A percentile compares a stretch with the other conserved stretches of the same genome.
Evolutionary conservation across 106 monocot genomes (phyloP).

Genomic region (Dioscorea zingiberensis): DNA sequence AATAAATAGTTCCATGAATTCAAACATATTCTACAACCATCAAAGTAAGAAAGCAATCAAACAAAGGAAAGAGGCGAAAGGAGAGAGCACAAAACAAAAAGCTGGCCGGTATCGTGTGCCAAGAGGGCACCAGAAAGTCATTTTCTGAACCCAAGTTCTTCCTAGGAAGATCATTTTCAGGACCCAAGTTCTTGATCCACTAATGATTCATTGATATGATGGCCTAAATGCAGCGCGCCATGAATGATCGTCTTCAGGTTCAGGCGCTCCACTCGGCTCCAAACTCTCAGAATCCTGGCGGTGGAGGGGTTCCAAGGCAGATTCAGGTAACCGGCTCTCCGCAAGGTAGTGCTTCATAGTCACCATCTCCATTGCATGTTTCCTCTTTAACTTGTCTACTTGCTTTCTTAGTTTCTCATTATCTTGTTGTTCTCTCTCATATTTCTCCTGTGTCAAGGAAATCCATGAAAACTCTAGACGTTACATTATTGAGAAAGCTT

Average conservation of each 20-base stretch:
- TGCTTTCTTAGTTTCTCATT: constrained; percentile 69
- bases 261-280: constrained; percentile 5
- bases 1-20: too few species aligned
- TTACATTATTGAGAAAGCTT: too few species aligned
- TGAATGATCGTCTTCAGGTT: constrained; percentile 44
- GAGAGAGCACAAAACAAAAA: not conserved
- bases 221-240: constrained; percentile 86
- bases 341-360: constrained; percentile 91
- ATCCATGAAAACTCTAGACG: not conserved
- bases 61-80: not conserved
- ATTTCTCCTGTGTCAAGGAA: constrained; percentile 51
- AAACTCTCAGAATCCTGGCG: constrained; percentile 16
- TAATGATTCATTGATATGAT: constrained; percentile 31
- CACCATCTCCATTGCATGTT: constrained; percentile 81
- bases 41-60: not conserved
- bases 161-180: too few species aligned
- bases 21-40: not conserved
- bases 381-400: constrained; percentile 79
- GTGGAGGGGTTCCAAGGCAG: constrained; percentile 59
- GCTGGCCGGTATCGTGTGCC: too few species aligned
- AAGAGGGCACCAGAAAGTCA: not conserved
- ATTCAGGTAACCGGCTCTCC: constrained; percentile 81
- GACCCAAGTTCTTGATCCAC: not conserved
- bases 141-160: not conserved
- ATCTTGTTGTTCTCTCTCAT: constrained; percentile 51